Evolutionary conservation across 179 eudicot genomes (phyloP).

Genomic region (Silene coronaria): DNA sequence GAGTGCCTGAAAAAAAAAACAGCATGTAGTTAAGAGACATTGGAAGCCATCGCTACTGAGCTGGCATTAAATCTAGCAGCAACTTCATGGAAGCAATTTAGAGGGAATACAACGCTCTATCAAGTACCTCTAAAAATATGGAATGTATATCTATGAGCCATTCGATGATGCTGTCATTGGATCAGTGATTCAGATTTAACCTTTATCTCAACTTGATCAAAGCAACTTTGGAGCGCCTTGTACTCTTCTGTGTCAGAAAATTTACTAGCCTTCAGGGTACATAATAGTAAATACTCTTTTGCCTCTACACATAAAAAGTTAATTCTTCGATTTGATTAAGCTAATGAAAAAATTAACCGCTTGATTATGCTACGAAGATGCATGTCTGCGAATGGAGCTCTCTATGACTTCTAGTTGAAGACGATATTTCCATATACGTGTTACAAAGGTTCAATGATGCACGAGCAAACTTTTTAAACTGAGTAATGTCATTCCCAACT

Average conservation of each 20-base stretch:
- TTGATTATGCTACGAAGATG: conserved; percentile 71
- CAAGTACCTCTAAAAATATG: conserved; percentile 1
- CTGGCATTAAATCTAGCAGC: neutral
- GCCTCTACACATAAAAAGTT: neutral
- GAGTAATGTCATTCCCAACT: conserved; percentile 66
- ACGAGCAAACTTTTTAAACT: conserved; percentile 69
- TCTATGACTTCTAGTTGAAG: conserved; percentile 40
- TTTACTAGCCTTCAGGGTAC: conserved; percentile 41
- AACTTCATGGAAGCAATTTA: neutral
- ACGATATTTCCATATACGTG: conserved; percentile 58
- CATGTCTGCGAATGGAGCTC: conserved; percentile 79
- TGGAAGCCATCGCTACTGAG: neutral
- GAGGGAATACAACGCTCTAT: neutral
- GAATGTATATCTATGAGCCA: neutral
- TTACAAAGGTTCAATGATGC: conserved; percentile 85
- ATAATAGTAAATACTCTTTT: neutral
- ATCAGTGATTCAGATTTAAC: conserved; percentile 29
- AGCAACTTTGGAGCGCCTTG: conserved; percentile 53
- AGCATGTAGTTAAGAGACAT: neutral
- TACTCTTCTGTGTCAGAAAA: conserved; percentile 63
- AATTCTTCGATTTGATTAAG: neutral
- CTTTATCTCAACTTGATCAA: conserved; percentile 41
- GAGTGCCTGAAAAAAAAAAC: no score
- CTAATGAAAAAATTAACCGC: conserved; percentile 43
- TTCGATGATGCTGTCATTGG: conserved; percentile 16